These are phyloP conservation scores for Paradendryphiella salina DNA, from an alignment of 2,329 filamentous ascomycete genomes.

Conservation along the genomic window DNA sequence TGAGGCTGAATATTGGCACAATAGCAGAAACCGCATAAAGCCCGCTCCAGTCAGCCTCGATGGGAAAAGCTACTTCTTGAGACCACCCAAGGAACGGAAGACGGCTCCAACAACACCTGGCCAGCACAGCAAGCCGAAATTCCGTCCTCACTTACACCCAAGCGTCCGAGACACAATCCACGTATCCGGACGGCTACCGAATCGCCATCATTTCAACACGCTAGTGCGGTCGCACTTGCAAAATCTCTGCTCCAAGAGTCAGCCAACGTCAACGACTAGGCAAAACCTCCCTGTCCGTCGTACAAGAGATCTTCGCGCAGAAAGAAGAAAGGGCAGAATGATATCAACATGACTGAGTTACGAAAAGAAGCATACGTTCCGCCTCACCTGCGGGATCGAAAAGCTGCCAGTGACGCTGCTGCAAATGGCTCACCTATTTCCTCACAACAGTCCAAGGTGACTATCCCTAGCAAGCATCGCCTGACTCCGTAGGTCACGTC, in stretches of 20 bases:
- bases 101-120: background rate
- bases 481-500: constrained; percentile 15
- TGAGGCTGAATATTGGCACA: background rate
- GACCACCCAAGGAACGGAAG: background rate
- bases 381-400: constrained; percentile 30
- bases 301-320: background rate
- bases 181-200: constrained; percentile 6
- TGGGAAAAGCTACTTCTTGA: constrained; percentile 7
- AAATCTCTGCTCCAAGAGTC: background rate
- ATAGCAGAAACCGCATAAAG: constrained; percentile 9
- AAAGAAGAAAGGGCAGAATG: background rate
- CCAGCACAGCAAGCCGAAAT: constrained; percentile 9
- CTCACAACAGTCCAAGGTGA: constrained; percentile 14
- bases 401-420: background rate
- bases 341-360: constrained; percentile 9
- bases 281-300: background rate
- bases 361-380: constrained; percentile 23
- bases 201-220: background rate
- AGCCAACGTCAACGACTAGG: background rate
- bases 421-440: constrained; percentile 2
- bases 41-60: constrained; percentile 1
- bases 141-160: background rate
- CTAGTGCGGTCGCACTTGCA: constrained; percentile 5
- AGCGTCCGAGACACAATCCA: background rate
- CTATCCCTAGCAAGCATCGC: background rate